Evolutionary conservation across 805 yeast genomes (phyloP), one percentile per base, ranked within the genome.

Genomic region (Cyberlindnera xishuangbannaensis): DNA sequence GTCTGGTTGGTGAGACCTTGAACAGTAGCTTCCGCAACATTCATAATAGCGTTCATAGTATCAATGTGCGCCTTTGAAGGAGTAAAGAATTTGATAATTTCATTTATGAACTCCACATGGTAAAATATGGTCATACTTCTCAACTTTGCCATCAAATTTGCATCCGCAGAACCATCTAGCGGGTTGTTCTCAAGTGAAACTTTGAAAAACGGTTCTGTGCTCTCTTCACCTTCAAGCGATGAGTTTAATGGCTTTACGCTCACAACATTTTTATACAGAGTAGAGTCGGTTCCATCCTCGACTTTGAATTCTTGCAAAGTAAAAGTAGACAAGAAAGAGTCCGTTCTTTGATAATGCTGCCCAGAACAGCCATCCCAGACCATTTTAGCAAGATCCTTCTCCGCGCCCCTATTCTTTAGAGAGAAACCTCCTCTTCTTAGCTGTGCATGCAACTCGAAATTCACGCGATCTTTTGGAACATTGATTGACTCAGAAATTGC

Each of bases 1-100:
- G 97, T 92, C 53, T 87, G 95, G 17, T 78, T 67, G 0, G 97
- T 79, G 42, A 92, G 65, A 2, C 94, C 97, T 50, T 87, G 96
- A 37, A 92, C 82, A 0, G 96, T 88, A 0, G 88, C 84, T 41
- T 88, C 95, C 0, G 99, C 98, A 1, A 96, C 97, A 56, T 76
- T 80, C 75, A 92, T 75, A 17, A 94, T 74, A 8, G 92, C 92
- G 23, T 87, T 90, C 15, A 92, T 76, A 0, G 97, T 87, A 50
- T 88, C 95, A 36, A 78, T 65, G 47, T 88, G 95, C 18, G 76
- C 76, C 39, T 76, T 77, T 15, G 96, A 95, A 2, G 97, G 95
- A 30, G 72, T 77, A 65, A 92, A 92, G 50, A 94, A 90, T 37
- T 56, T 61, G 12, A 73, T 68, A 31, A 92, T 67, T 37, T 77